Conservation (phyloP, 495 filamentous ascomycete species). For the Pseudevernia furfuracea region DNA sequence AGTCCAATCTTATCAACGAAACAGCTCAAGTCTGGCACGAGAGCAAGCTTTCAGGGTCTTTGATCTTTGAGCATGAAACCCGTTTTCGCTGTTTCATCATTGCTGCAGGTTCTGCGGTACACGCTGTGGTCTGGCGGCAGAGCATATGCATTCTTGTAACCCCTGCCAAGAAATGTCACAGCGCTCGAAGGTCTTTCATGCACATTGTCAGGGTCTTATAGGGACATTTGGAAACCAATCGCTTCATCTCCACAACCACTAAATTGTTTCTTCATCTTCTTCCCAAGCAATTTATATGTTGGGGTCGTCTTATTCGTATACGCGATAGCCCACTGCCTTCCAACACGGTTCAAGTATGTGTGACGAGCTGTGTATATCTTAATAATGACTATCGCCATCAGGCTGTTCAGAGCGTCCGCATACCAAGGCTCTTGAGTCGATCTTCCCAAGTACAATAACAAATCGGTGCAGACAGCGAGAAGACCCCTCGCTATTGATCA, state of each 20-base stretch:
- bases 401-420: background rate
- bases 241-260: background rate
- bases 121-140: background rate
- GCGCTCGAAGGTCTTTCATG: background rate
- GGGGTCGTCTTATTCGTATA: background rate
- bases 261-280: background rate
- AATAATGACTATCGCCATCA: background rate
- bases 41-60: background rate
- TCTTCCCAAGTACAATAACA: background rate
- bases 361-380: background rate
- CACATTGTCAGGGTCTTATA: background rate
- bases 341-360: background rate
- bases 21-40: background rate
- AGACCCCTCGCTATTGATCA: background rate
- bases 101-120: background rate
- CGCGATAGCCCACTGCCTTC: background rate
- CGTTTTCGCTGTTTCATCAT: background rate
- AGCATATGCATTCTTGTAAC: background rate
- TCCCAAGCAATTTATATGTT: background rate
- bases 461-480: background rate
- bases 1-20: background rate
- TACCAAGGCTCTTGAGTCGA: background rate
- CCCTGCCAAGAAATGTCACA: background rate
- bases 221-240: background rate
- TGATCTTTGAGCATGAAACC: background rate